phyloP scores from a whole-genome alignment of 2,329 filamentous ascomycete species.

The Harringtonia aguacate region DNA sequence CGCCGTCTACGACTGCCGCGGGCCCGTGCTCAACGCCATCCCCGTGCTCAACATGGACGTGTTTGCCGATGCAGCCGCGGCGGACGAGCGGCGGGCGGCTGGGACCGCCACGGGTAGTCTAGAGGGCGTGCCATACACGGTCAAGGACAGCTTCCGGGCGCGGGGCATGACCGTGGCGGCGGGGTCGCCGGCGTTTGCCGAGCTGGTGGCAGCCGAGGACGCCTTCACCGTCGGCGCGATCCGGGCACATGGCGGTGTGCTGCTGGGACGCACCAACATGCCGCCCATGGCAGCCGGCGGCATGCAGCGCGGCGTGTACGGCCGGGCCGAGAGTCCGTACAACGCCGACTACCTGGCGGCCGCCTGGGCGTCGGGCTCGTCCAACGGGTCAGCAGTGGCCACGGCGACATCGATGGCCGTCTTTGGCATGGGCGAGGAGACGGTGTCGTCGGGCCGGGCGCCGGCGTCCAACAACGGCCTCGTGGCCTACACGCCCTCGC shows the following conservation, averaged over 20 bases:
- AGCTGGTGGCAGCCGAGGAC: background rate
- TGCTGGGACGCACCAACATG: background rate
- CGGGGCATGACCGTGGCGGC: background rate
- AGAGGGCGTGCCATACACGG: background rate
- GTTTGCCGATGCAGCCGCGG: background rate
- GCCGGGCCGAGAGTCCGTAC: background rate
- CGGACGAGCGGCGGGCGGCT: background rate
- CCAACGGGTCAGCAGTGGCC: background rate
- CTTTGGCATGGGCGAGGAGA: slow-evolving; percentile 1
- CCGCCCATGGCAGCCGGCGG: background rate
- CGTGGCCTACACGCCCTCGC: slow-evolving; percentile 44
- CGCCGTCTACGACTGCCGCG: too few species aligned
- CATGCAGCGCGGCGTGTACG: background rate
- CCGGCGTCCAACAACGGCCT: slow-evolving; percentile 35
- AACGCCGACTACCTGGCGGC: background rate
- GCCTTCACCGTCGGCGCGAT: background rate
- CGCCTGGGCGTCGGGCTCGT: background rate
- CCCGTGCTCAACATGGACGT: background rate
- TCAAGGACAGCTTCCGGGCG: background rate
- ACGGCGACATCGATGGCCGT: background rate
- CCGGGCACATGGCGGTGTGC: background rate
- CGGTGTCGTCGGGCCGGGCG: background rate
- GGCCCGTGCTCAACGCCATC: background rate
- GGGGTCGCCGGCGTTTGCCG: background rate
- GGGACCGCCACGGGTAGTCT: background rate